Evolutionary conservation across 2,329 filamentous ascomycete species (phyloP), one percentile per base, ranked within the genome.

Genomic region (Alternaria hordeiaustralica): DNA sequence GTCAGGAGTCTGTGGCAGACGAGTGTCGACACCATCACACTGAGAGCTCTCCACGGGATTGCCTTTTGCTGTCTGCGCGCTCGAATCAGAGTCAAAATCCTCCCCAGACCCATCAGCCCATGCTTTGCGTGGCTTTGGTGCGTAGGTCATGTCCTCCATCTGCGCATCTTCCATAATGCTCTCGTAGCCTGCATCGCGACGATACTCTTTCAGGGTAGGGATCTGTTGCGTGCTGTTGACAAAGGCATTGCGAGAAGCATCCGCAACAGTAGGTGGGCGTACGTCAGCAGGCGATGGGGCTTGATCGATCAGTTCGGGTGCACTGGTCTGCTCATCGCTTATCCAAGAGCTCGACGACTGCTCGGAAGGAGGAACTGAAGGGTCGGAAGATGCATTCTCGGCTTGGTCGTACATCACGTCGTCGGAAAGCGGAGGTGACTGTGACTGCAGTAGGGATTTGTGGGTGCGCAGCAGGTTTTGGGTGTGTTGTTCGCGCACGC

Each of bases 221-320:
- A 80, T 69, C 21, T 78, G 78, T 55, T 83, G 79, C 4, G 80
- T 80, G 62, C 81, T 82, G 69, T 83, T 83, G 63, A 81, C 77
- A 47, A 82, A 80, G 18, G 80, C 77, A 68, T 74, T 82, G 13
- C 73, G 74, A 18, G 78, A 80, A 26, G 79, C 74, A 30, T 81
- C 77, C 11, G 68, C 56, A 8, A 76, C 66, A 5, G 72, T 71
- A 13, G 60, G 50, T 41, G 68, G 69, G 12, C 55, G 58, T 28
- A 60, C 33, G 12, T 61, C 26, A 6, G 30, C 58, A 55, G 59
- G 53, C 11, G 60, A 28, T 25, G 62, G 51, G 10, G 56, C 33
- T 47, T 63, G 60, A 10, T 63, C 65, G 15, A 67, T 67, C n/a
- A 63, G 68, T 4, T 70, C 68, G 20, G 71, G 66, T 11, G 69